phyloP scores from a whole-genome alignment of 108 stramenopile species.

The Cylindrotheca fusiformis region DNA sequence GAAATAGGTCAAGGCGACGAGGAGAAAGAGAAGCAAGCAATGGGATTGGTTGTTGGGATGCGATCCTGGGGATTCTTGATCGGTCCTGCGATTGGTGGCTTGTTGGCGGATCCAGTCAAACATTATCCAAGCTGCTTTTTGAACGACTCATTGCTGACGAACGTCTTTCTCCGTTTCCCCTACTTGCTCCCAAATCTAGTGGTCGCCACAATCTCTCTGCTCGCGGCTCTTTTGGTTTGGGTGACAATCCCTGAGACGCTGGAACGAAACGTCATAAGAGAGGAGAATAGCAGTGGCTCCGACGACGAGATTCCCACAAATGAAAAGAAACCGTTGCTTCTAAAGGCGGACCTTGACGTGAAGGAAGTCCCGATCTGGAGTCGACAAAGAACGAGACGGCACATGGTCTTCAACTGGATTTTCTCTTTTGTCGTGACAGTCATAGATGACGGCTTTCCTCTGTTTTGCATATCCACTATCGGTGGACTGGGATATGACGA shows the following conservation, averaged over 20 bases:
- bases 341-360: neutral
- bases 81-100: constrained; percentile 58
- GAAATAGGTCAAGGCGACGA: constrained; percentile 48
- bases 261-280: neutral
- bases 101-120: constrained; percentile 4
- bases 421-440: constrained; percentile 47
- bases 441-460: constrained; percentile 63
- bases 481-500: constrained; percentile 59
- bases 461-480: constrained; percentile 56
- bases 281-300: neutral
- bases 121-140: constrained; percentile 17
- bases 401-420: constrained; percentile 54
- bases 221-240: neutral
- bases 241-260: neutral
- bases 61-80: constrained; percentile 40
- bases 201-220: neutral
- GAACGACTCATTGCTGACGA: constrained; percentile 8
- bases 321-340: neutral
- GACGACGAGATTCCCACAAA: neutral
- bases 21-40: constrained; percentile 41
- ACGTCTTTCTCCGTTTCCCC: constrained; percentile 31
- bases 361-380: neutral
- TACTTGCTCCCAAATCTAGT: constrained; percentile 63
- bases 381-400: constrained; percentile 27
- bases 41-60: constrained; percentile 15